Evolutionary conservation across 768 basidiomycete species (phyloP).

Genomic region (Cystobasidium tubakii): DNA sequence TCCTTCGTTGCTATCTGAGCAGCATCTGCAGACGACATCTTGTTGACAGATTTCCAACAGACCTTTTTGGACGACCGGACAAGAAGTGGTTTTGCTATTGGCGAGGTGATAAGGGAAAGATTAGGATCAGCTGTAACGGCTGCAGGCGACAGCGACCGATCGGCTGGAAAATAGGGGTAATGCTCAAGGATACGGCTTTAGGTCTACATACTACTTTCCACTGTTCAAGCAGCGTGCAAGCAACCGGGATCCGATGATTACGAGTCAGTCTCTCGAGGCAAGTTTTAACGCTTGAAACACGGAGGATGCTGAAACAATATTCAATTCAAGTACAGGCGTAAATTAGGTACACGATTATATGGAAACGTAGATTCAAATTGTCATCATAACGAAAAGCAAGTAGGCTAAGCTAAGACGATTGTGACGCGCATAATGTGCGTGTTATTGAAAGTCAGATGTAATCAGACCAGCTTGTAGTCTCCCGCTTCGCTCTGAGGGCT

Average conservation of each 20-base stretch:
- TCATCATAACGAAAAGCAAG: background rate
- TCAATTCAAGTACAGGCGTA: background rate
- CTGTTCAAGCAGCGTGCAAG: no score
- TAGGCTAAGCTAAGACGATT: no score
- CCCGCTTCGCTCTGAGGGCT: conserved; percentile 21
- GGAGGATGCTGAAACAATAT: no score
- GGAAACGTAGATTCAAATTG: conserved; percentile 42
- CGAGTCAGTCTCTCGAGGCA: no score
- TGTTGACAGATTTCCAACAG: background rate
- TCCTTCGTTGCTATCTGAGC: conserved; percentile 14
- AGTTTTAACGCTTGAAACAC: no score
- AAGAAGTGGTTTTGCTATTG: background rate
- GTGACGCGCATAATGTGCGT: no score
- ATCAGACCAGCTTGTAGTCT: conserved; percentile 28
- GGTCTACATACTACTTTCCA: no score
- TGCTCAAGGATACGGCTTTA: no score
- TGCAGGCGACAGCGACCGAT: background rate
- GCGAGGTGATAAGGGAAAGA: background rate
- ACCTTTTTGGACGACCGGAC: no score
- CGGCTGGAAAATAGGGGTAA: background rate
- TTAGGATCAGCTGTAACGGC: background rate
- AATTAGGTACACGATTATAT: background rate
- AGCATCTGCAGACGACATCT: conserved; percentile 4
- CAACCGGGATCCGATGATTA: no score
- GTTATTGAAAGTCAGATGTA: no score